Evolutionary conservation across 169 alveolate genomes (phyloP).

Genomic region (Neospora caninum): DNA sequence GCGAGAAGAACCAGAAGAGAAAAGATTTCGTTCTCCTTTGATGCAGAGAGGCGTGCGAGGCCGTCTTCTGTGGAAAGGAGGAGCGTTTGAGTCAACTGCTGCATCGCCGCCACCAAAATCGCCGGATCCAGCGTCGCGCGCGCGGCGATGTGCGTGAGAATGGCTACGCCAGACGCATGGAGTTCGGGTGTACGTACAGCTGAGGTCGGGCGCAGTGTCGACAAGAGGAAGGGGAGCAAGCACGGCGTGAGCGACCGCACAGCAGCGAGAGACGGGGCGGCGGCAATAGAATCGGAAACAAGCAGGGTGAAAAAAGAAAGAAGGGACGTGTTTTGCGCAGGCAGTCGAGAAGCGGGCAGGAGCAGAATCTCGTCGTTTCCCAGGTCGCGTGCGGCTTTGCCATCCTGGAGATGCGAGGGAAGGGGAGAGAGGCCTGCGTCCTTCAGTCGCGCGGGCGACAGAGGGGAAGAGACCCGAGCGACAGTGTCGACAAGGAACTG

Average conservation of each 20-base stretch:
- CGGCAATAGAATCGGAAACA: background rate
- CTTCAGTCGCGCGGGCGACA: background rate
- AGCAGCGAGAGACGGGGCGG: background rate
- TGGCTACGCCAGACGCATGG: background rate
- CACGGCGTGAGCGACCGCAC: background rate
- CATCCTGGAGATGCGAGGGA: background rate
- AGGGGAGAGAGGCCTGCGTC: slow-evolving; percentile 2
- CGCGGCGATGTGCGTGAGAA: background rate
- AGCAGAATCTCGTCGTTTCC: background rate
- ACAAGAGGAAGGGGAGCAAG: slow-evolving; percentile 13
- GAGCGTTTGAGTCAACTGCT: background rate
- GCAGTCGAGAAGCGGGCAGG: background rate
- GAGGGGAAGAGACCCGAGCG: background rate
- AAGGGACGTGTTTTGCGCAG: background rate
- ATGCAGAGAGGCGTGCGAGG: background rate
- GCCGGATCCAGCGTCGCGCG: slow-evolving; percentile 3
- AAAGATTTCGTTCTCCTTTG: background rate
- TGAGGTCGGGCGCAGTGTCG: background rate
- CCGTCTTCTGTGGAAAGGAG: background rate
- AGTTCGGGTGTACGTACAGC: slow-evolving; percentile 29
- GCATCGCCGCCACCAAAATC: background rate
- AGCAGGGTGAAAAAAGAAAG: background rate
- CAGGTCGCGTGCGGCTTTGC: background rate
- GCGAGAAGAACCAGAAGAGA: background rate
- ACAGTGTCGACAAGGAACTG: slow-evolving; percentile 13